A percentile compares a stretch with the other conserved stretches of the same genome.
phyloP scores from a whole-genome alignment of 192 early-diverging fungal genomes.

The Physocladia obscura region DNA sequence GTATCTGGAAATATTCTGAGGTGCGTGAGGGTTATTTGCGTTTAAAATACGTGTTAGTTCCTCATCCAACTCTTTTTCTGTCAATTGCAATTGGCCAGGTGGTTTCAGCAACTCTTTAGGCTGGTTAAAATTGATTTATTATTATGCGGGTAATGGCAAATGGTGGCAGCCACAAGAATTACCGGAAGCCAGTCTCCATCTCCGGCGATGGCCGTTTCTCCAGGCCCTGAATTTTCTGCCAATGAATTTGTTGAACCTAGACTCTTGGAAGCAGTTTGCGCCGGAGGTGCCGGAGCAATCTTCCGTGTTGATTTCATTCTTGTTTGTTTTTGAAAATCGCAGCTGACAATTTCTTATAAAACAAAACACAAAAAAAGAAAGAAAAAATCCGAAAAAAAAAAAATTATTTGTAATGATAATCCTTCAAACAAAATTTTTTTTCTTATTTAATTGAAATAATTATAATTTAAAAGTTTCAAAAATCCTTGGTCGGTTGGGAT shows the following conservation, averaged over 20 bases:
- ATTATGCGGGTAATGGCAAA: background rate
- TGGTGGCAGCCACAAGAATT: background rate
- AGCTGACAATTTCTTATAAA: no score
- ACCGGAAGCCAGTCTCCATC: conserved; percentile 62
- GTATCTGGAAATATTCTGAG: conserved; percentile 65
- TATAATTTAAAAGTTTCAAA: background rate
- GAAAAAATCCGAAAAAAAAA: background rate
- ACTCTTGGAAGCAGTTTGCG: conserved; percentile 25
- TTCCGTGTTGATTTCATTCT: conserved; percentile 30
- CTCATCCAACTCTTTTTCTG: conserved; percentile 58
- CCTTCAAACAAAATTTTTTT: background rate
- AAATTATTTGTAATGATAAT: background rate
- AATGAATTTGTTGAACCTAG: conserved; percentile 46
- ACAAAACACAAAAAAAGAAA: background rate
- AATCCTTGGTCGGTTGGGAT: conserved; percentile 48
- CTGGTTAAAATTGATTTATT: conserved; percentile 22
- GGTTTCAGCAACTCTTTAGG: conserved; percentile 65
- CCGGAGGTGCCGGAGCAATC: conserved; percentile 11
- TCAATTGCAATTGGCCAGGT: conserved; percentile 52
- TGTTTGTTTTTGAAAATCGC: no score
- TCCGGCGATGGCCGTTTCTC: conserved; percentile 27
- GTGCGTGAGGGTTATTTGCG: conserved; percentile 66
- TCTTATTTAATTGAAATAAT: background rate
- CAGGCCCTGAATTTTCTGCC: conserved; percentile 30
- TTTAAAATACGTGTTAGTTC: conserved; percentile 64